phyloP scores from a whole-genome alignment of 345 rosid genomes.

The Xanthoceras sorbifolium region DNA sequence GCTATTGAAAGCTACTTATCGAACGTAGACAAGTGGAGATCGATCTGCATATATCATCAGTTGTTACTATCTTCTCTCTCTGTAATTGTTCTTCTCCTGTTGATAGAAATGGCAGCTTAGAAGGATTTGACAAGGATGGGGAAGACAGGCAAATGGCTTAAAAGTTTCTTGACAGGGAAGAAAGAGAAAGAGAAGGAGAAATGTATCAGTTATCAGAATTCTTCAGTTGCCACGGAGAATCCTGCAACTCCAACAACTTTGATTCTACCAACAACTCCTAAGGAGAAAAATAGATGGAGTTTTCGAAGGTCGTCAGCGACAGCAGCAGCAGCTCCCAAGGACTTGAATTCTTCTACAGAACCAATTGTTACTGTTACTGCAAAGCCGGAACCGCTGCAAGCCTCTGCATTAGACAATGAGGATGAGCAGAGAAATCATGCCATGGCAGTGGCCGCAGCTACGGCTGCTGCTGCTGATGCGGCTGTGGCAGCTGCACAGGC shows the following conservation, averaged over 20 bases:
- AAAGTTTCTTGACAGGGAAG: slow-evolving; percentile 65
- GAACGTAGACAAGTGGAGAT: neutral
- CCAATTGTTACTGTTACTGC: slow-evolving; percentile 22
- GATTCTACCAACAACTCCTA: slow-evolving; percentile 55
- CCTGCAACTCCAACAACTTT: slow-evolving; percentile 43
- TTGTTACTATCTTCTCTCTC: slow-evolving; percentile 21
- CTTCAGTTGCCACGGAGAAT: slow-evolving; percentile 31
- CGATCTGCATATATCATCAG: slow-evolving; percentile 22
- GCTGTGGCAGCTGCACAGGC: slow-evolving; percentile 57
- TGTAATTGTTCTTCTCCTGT: slow-evolving; percentile 13
- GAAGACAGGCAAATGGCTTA: slow-evolving; percentile 85
- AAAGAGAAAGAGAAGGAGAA: slow-evolving; percentile 53
- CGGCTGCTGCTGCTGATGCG: slow-evolving; percentile 46
- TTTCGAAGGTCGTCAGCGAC: slow-evolving; percentile 70
- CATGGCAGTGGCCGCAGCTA: slow-evolving; percentile 46
- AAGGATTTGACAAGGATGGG: slow-evolving; percentile 55
- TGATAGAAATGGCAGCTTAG: slow-evolving; percentile 26
- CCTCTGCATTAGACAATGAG: slow-evolving; percentile 26
- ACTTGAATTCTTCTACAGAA: slow-evolving; percentile 36
- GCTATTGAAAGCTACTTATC: slow-evolving; percentile 18
- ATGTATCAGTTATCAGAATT: slow-evolving; percentile 22
- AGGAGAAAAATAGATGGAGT: slow-evolving; percentile 89
- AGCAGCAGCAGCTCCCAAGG: slow-evolving; percentile 38
- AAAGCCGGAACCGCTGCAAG: slow-evolving; percentile 14
- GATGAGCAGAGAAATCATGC: slow-evolving; percentile 51